Percentiles rank a stretch among this genome's conserved stretches.
Conservation (phyloP, 1,284 basidiomycete genomes). For the Malassezia brasiliensis region DNA sequence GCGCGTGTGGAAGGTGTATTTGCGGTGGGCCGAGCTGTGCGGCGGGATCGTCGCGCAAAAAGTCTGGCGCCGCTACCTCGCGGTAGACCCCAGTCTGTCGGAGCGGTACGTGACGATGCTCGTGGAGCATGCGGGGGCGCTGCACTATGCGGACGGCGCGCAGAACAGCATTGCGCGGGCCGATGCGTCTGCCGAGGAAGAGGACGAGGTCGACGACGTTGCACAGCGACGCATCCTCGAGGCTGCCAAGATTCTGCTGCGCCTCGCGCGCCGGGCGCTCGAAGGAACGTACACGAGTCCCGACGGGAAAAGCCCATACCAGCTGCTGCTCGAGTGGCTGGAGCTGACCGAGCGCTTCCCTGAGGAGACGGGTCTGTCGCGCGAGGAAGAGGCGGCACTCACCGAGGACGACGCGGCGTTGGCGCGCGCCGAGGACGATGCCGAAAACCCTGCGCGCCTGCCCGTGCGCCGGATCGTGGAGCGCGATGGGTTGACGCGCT, state of each 20-base stretch:
- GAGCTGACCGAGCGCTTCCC: constrained; percentile 82
- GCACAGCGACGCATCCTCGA: constrained; percentile 61
- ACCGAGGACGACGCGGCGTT: constrained; percentile 47
- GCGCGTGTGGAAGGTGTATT: constrained; percentile 84
- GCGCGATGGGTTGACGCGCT: constrained; percentile 73
- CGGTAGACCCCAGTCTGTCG: constrained; percentile 50
- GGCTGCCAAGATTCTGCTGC: constrained; percentile 80
- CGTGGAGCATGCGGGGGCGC: constrained; percentile 24
- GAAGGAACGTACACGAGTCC: constrained; percentile 74
- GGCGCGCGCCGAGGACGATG: constrained; percentile 42
- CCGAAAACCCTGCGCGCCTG: constrained; percentile 71
- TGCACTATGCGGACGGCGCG: constrained; percentile 22
- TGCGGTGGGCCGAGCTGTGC: constrained; percentile 79
- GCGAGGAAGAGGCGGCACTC: constrained; percentile 56
- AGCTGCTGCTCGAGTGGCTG: constrained; percentile 83
- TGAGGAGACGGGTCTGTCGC: constrained; percentile 81
- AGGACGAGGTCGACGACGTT: constrained; percentile 18
- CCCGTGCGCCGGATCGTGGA: constrained; percentile 78
- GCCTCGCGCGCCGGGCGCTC: constrained; percentile 70
- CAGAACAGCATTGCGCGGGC: constrained; percentile 12
- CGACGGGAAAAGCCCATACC: constrained; percentile 90
- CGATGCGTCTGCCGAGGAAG: constrained; percentile 15
- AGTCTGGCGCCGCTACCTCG: constrained; percentile 81
- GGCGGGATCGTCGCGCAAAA: constrained; percentile 76
- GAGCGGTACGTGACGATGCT: constrained; percentile 41